phyloP scores from a whole-genome alignment of 306 rosid genomes.

The Cucumis cinereus region DNA sequence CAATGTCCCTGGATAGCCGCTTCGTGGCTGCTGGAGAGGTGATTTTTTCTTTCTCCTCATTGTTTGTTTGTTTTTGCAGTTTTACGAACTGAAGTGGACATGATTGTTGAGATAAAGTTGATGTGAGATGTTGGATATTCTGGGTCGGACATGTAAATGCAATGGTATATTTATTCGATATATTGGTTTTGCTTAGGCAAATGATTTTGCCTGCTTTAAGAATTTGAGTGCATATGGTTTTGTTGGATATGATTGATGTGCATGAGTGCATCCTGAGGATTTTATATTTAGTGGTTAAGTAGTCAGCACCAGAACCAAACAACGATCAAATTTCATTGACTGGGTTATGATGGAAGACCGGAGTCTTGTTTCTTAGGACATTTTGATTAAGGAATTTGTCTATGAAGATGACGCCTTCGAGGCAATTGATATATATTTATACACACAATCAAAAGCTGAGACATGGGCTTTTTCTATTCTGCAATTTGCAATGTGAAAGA shows the following conservation, averaged over 20 bases:
- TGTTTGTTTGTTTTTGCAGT: neutral
- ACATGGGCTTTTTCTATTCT: neutral
- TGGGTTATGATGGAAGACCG: neutral
- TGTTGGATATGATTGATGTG: neutral
- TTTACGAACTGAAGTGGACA: neutral
- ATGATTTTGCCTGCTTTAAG: neutral
- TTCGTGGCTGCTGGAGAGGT: slow-evolving; percentile 76
- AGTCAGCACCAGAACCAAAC: neutral
- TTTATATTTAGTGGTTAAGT: neutral
- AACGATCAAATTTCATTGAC: neutral
- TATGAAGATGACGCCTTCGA: neutral
- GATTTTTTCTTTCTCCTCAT: neutral
- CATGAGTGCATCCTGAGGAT: neutral
- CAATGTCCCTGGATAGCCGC: slow-evolving; percentile 47
- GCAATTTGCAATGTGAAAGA: neutral
- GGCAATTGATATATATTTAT: neutral
- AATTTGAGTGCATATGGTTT: neutral
- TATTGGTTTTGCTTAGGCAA: neutral
- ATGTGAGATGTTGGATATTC: neutral
- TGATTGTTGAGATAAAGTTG: neutral
- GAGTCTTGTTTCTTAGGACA: neutral
- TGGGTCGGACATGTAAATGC: neutral
- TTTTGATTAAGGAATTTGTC: neutral
- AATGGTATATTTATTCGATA: neutral
- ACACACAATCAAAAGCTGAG: neutral